Evolutionary conservation across 1,284 basidiomycete species (phyloP).

Genomic region (Boletus smithii): DNA sequence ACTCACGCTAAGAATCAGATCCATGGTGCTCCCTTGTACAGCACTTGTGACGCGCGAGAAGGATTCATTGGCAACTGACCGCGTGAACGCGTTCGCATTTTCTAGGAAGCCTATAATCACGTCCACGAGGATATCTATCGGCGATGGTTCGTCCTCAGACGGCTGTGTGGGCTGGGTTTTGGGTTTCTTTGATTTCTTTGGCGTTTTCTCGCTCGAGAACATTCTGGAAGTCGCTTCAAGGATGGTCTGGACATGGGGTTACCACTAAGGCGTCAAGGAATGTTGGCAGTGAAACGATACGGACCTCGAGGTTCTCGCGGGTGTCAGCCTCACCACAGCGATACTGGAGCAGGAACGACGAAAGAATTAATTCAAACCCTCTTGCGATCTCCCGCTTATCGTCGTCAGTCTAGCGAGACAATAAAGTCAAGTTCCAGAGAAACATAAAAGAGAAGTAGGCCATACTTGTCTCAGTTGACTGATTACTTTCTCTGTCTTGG

Average conservation of each 20-base stretch:
- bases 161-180: conserved; percentile 20
- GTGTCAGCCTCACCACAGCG: conserved; percentile 61
- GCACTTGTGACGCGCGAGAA: conserved; percentile 75
- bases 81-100: conserved; percentile 78
- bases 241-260: conserved; percentile 41
- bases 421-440: not conserved
- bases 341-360: conserved; percentile 65
- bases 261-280: conserved; percentile 1
- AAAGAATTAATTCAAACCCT: conserved; percentile 70
- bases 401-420: conserved; percentile 40
- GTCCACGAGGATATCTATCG: conserved; percentile 86
- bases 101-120: conserved; percentile 87
- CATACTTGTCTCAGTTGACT: conserved; percentile 48
- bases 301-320: conserved; percentile 62
- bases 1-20: conserved; percentile 81
- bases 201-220: conserved; percentile 45
- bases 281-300: conserved; percentile 12
- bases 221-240: conserved; percentile 52
- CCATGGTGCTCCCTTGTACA: conserved; percentile 75
- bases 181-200: conserved; percentile 46
- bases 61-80: conserved; percentile 77
- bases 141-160: conserved; percentile 39
- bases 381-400: conserved; percentile 52
- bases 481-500: conserved; percentile 47
- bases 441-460: not conserved